A percentile compares a stretch with the other conserved stretches of the same genome.
Evolutionary conservation across 1,284 basidiomycete genomes (phyloP).

Genomic region (Malassezia brasiliensis): DNA sequence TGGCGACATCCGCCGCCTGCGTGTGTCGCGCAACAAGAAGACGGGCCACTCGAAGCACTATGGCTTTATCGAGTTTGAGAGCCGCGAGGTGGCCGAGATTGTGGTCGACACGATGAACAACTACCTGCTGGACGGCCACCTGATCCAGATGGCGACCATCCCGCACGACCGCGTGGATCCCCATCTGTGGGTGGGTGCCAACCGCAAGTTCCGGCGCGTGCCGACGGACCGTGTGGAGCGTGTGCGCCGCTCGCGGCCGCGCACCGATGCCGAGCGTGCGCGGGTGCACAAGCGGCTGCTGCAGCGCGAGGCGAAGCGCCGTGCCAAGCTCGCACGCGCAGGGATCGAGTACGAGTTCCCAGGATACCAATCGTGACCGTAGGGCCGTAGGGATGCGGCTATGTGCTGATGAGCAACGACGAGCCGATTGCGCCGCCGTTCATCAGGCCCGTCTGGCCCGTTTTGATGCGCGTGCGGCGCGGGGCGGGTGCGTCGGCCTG

Average conservation of each 20-base stretch:
- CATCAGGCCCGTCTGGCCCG: slow-evolving; percentile 81
- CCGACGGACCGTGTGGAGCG: slow-evolving; percentile 62
- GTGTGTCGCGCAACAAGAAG: slow-evolving; percentile 89
- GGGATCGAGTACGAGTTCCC: slow-evolving; percentile 87
- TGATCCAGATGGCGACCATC: slow-evolving; percentile 67
- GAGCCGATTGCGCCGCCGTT: slow-evolving; percentile 80
- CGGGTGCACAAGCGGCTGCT: slow-evolving; percentile 64
- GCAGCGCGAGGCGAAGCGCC: slow-evolving; percentile 66
- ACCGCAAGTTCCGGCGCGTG: slow-evolving; percentile 73
- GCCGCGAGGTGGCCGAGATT: slow-evolving; percentile 77
- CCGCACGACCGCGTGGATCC: slow-evolving; percentile 82
- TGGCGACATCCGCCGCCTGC: slow-evolving; percentile 74
- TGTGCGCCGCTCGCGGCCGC: slow-evolving; percentile 63
- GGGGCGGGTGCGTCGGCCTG: background rate
- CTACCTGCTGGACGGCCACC: slow-evolving; percentile 86
- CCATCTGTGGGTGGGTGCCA: slow-evolving; percentile 91
- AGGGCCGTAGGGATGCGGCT: background rate
- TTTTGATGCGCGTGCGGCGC: slow-evolving; percentile 57
- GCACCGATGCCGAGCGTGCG: slow-evolving; percentile 64
- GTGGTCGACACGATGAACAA: slow-evolving; percentile 99
- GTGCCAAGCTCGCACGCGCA: slow-evolving; percentile 65
- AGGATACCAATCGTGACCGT: slow-evolving; percentile 47
- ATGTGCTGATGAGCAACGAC: slow-evolving; percentile 67
- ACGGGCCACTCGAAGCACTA: slow-evolving; percentile 94
- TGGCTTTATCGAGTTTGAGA: slow-evolving; percentile 89